A percentile compares a stretch with the other conserved stretches of the same genome.
Evolutionary conservation across 2,329 filamentous ascomycete genomes (phyloP).

Genomic region (Epichloe elymi): DNA sequence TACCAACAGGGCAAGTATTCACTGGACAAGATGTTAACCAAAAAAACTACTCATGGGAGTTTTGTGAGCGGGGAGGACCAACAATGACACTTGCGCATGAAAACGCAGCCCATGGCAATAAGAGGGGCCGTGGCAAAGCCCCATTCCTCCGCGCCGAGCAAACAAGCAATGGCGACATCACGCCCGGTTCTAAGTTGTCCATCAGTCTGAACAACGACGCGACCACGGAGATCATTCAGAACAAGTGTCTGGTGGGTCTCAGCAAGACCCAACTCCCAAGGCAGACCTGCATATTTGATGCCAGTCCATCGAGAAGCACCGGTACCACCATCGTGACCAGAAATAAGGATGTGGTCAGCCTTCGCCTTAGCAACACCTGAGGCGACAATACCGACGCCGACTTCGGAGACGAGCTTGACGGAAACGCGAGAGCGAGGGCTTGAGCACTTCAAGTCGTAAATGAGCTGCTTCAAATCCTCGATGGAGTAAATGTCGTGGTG

Average conservation of each 20-base stretch:
- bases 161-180: slow-evolving; percentile 85
- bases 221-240: slow-evolving; percentile 86
- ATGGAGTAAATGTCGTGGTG: slow-evolving; percentile 99
- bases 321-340: slow-evolving; percentile 91
- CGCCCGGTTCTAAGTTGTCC: slow-evolving; percentile 86
- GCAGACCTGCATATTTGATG: slow-evolving; percentile 95
- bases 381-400: slow-evolving; percentile 92
- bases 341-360: slow-evolving; percentile 92
- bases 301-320: slow-evolving; percentile 96
- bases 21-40: slow-evolving; percentile 4
- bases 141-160: slow-evolving; percentile 96
- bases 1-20: slow-evolving; percentile 83
- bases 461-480: slow-evolving; percentile 93
- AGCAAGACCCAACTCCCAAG: slow-evolving; percentile 91
- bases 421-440: slow-evolving; percentile 86
- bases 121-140: slow-evolving; percentile 94
- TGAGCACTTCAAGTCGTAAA: slow-evolving; percentile 94
- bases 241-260: slow-evolving; percentile 96
- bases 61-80: not conserved
- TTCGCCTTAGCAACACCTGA: slow-evolving; percentile 97
- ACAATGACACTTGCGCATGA: slow-evolving; percentile 68
- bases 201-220: slow-evolving; percentile 92
- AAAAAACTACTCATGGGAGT: too few species aligned
- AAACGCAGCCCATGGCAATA: slow-evolving; percentile 93
- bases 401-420: slow-evolving; percentile 95